These are phyloP conservation scores for Sphagnum fallax DNA, from an alignment of 228 moss, liverwort and hornwort species.

Conservation along the genomic window DNA sequence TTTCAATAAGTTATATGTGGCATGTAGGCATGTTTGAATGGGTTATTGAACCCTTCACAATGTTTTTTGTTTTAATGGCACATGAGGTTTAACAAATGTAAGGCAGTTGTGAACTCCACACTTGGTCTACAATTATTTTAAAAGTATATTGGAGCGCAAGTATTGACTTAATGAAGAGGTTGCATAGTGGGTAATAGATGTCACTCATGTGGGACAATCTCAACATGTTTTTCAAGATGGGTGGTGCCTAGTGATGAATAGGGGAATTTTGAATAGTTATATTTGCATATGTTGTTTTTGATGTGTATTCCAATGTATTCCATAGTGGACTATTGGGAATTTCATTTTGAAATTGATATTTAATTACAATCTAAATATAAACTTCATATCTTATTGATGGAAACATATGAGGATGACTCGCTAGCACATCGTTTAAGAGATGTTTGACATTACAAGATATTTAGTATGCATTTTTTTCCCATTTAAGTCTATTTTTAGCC, in stretches of 20 bases:
- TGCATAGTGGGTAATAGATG: constrained; percentile 52
- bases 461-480: not conserved
- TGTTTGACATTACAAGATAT: constrained; percentile 27
- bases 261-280: too few relatives aligned
- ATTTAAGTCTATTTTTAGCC: not conserved
- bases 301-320: too few relatives aligned
- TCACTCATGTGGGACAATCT: constrained; percentile 77
- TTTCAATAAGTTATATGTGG: too few relatives aligned
- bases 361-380: too few relatives aligned
- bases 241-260: not conserved
- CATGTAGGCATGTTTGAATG: too few relatives aligned
- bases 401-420: too few relatives aligned
- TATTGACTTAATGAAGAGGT: constrained; percentile 68
- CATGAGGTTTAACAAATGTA: not conserved
- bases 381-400: too few relatives aligned
- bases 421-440: too few relatives aligned
- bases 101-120: not conserved
- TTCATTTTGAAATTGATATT: too few relatives aligned
- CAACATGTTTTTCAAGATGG: constrained; percentile 82
- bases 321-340: too few relatives aligned
- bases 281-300: too few relatives aligned
- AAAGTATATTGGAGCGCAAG: constrained; percentile 16
- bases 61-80: not conserved
- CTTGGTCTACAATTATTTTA: not conserved
- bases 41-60: not conserved